Evolutionary conservation across 2,329 filamentous ascomycete genomes (phyloP), one percentile per base, ranked within the genome.

Genomic region (Nothopassalora personata): DNA sequence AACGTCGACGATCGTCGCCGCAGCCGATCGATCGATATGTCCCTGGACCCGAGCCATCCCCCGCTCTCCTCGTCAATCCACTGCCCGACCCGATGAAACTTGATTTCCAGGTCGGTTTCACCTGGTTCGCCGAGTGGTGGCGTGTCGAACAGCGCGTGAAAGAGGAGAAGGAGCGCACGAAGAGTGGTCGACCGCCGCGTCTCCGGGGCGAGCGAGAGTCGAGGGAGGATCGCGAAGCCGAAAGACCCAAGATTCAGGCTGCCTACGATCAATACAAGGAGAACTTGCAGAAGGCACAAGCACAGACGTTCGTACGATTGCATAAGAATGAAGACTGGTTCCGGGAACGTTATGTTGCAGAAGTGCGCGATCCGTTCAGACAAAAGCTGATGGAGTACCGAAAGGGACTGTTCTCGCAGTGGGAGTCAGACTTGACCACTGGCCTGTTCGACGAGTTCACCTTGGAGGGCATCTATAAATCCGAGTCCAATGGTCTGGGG

Each of bases 321-420:
- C 94, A 99, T 76, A 96, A 96, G 73, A 86, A 86, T 47, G 94
- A 99, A 73, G 93, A 99, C 72, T 99, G 94, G 94, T 99, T 99
- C 77, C 90, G 88, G 67, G 94, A 99, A 75, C 87, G 91, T 72
- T 99, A 99, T 68, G 87, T 95, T 31, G 84, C 90, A 0, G 90
- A 94, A 66, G 85, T 93, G 56, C 83, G 90, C 54, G 87, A 92
- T 65, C 81, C 83, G 1, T 85, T 97, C 69, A 86, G 88, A 57
- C 79, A 80, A 60, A 88, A 90, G 68, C 79, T 97, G 55, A 88
- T 88, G 73, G 88, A 91, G 50, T 91, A 90, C 71, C 88, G 95
- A 50, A 85, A 87, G 45, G 85, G 84, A 13, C 84, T 86, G 54
- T 97, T 94, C 74, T 84, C 82, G 50, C 90, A 94, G 67, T 99